A percentile compares a stretch with the other conserved stretches of the same genome.
phyloP scores from a whole-genome alignment of 345 rosid genomes.

The Salix dunnii region DNA sequence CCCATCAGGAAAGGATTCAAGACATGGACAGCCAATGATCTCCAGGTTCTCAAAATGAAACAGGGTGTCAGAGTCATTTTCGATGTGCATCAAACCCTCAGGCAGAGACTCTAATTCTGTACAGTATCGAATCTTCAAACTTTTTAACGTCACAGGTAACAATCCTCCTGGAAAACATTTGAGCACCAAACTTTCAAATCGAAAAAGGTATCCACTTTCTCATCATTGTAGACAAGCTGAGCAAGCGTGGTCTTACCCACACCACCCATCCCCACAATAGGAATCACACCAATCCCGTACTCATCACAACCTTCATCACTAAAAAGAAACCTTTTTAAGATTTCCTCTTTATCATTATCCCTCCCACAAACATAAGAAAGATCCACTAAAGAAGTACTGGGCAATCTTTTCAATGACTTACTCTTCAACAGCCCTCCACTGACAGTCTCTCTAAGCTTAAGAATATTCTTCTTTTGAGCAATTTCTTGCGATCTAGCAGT shows the following conservation, averaged over 20 bases:
- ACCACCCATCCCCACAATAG: not conserved
- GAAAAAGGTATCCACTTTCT: not conserved
- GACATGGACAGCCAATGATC: conserved; percentile 21
- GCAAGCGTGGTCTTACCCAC: not conserved
- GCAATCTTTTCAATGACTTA: not conserved
- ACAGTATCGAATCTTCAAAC: not conserved
- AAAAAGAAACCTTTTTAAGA: not conserved
- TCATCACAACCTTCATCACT: not conserved
- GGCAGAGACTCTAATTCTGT: not conserved
- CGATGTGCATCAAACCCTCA: not conserved
- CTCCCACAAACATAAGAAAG: conserved; percentile 28
- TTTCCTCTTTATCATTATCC: conserved; percentile 23
- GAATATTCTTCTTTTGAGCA: not conserved
- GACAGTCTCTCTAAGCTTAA: conserved; percentile 6
- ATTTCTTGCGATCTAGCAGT: conserved; percentile 10
- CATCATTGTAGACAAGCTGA: conserved; percentile 4
- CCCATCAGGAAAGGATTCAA: conserved; percentile 6
- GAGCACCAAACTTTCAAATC: conserved; percentile 28
- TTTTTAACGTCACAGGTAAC: not conserved
- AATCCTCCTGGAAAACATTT: not conserved
- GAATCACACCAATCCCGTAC: not conserved
- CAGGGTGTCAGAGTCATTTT: not conserved
- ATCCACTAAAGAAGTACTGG: conserved; percentile 9
- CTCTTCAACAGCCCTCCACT: not conserved
- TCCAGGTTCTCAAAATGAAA: not conserved